phyloP scores from a whole-genome alignment of 768 basidiomycete species.

The Lactarius pseudohatsudake region DNA sequence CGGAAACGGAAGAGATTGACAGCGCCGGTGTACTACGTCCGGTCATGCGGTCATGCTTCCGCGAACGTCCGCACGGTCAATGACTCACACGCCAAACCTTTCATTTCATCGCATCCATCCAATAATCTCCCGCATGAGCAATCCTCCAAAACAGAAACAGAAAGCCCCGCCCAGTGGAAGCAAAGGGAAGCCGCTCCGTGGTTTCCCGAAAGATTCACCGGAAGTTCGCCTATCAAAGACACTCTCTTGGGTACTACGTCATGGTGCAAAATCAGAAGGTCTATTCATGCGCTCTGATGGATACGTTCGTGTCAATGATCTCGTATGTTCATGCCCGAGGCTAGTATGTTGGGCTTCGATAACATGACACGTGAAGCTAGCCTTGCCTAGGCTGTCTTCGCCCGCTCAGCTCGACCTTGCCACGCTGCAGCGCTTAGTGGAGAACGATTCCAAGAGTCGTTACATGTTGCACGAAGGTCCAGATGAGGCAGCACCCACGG shows the following conservation, averaged over 20 bases:
- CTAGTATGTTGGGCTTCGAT: conserved; percentile 5
- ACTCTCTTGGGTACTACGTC: conserved; percentile 87
- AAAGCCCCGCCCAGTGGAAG: conserved; percentile 14
- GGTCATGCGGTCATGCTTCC: too few relatives aligned
- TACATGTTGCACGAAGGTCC: conserved; percentile 55
- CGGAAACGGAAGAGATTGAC: not conserved
- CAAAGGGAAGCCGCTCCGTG: conserved; percentile 48
- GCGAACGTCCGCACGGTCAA: not conserved
- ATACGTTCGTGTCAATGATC: conserved; percentile 75
- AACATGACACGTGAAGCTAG: conserved; percentile 49
- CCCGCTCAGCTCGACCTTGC: conserved; percentile 52
- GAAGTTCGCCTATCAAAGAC: conserved; percentile 81
- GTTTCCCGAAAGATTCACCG: conserved; percentile 59
- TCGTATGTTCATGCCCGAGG: conserved; percentile 56
- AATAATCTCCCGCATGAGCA: conserved; percentile 6
- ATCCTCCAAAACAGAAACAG: conserved; percentile 16
- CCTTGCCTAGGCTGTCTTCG: conserved; percentile 56
- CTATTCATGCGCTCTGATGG: conserved; percentile 81
- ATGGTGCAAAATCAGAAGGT: conserved; percentile 78
- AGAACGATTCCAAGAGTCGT: conserved; percentile 63
- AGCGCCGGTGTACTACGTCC: not conserved
- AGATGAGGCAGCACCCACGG: conserved; percentile 35
- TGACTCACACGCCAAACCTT: conserved; percentile 4
- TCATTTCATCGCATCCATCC: not conserved
- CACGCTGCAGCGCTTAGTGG: conserved; percentile 61